Conservation (phyloP, 768 basidiomycete genomes). For the Podaxis sp. region DNA sequence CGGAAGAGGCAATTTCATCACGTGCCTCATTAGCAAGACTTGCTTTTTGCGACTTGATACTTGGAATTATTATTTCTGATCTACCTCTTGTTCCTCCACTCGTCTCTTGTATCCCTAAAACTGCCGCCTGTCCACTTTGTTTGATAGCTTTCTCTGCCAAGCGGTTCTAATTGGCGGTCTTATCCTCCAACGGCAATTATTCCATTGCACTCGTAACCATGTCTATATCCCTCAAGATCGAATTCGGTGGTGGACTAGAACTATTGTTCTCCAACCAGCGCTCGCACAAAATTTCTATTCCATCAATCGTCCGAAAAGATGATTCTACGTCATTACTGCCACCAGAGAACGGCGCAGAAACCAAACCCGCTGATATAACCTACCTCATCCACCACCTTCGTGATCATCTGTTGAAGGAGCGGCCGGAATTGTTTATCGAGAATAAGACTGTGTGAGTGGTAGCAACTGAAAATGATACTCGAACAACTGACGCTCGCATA, state of each 20-base stretch:
- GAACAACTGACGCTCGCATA: conserved; percentile 26
- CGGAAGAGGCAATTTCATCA: background rate
- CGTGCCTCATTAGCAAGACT: background rate
- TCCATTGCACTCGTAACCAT: too few species aligned
- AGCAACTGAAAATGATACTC: background rate
- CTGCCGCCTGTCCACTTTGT: background rate
- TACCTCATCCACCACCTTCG: conserved; percentile 79
- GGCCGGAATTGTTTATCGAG: conserved; percentile 88
- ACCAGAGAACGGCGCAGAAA: conserved; percentile 16
- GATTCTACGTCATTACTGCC: conserved; percentile 23
- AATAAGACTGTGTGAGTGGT: conserved; percentile 74
- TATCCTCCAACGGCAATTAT: conserved; percentile 17
- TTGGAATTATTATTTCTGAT: background rate
- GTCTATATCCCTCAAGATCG: conserved; percentile 46
- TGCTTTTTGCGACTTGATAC: too few species aligned
- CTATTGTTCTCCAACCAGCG: conserved; percentile 74
- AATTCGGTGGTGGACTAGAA: conserved; percentile 85
- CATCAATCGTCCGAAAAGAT: conserved; percentile 35
- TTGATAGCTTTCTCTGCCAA: background rate
- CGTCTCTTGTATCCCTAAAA: too few species aligned
- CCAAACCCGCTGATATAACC: conserved; percentile 55
- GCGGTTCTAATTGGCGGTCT: background rate
- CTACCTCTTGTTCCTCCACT: background rate
- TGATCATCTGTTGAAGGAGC: conserved; percentile 73
- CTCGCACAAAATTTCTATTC: conserved; percentile 51